Base-by-base conservation (phyloP, 257 asterid species). In the Solanum stenotomum region DNA sequence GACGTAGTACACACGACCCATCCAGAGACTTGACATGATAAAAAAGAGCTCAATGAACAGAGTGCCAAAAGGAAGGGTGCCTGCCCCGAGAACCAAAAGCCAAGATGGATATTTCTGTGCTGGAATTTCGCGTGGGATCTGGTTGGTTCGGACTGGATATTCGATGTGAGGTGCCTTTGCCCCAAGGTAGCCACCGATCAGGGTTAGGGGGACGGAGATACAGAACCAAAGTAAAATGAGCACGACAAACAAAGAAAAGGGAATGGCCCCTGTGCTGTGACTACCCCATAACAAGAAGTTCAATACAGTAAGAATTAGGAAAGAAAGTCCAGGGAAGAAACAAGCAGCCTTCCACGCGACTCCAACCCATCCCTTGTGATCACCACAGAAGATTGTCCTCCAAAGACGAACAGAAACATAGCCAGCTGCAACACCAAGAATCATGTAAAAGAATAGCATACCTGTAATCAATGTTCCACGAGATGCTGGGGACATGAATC, bases 401-500 rank as follows among this genome's bases (percentile, higher is more conserved):
- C 98, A 95, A 91, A 95, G 84, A 31, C 99, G 95, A 84, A 94
- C 98, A 22, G 97, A 95, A 27, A 96, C 98, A 89, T 95, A 96
- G 35, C 99, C 98, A 33, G 98, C 98, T 59, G 94, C 95, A 70
- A 94, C 92, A 67, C 98, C 99, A 56, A 96, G 97, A 71, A 96
- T 81, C 96, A 96, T 89, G 93, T 95, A 96, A 93, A 96, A 95
- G 78, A 95, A 96, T 88, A 96, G 91, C 99, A 96, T 96, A 27
- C 99, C 99, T 2, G 97, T 92, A 34, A 96, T 90, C 83, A 96
- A 90, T 8, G 98, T 93, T 71, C 99, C 99, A 6, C 99, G 94
- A 59, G 99, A 95, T n/a, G 99, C 98, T 4, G 98, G 98, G 87
- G 99, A 96, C 99, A 95, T 96, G 86, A 96, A 96, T 40, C 99